These are phyloP conservation scores for Mortierella sp. DNA, from an alignment of 371 early-diverging fungal species.

Conservation along the genomic window DNA sequence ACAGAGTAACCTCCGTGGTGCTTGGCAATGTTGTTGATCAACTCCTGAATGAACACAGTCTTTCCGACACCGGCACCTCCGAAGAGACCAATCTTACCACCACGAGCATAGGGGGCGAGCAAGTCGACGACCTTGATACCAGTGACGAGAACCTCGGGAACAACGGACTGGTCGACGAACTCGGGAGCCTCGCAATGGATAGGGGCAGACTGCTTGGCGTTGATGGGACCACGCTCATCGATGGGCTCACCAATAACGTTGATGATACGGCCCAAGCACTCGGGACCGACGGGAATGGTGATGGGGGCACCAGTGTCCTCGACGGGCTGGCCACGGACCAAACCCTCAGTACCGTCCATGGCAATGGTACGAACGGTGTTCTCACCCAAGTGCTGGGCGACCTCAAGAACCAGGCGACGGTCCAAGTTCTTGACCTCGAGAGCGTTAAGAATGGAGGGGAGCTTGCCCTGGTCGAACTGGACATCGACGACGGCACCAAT, in stretches of 20 bases:
- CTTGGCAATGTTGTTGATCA: conserved; percentile 98
- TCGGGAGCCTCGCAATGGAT: conserved; percentile 96
- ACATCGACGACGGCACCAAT: conserved; percentile 99
- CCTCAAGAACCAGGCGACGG: conserved; percentile 94
- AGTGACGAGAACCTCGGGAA: conserved; percentile 96
- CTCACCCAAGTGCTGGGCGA: conserved; percentile 97
- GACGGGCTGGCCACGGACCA: conserved; percentile 96
- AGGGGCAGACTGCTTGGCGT: conserved; percentile 85
- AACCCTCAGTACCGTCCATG: conserved; percentile 96
- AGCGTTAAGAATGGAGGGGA: conserved; percentile 97
- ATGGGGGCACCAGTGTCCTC: conserved; percentile 96
- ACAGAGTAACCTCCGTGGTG: conserved; percentile 99
- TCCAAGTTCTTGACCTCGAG: conserved; percentile 92
- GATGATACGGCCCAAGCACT: conserved; percentile 97
- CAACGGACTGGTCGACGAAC: conserved; percentile 96
- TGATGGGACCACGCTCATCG: conserved; percentile 98
- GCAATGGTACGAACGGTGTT: conserved; percentile 99
- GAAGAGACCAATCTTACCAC: conserved; percentile 99
- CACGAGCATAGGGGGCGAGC: conserved; percentile 97
- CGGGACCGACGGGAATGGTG: conserved; percentile 94
- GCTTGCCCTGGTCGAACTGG: conserved; percentile 92
- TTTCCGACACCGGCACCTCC: conserved; percentile 99
- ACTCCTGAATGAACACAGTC: conserved; percentile 98
- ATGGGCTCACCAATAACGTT: conserved; percentile 99
- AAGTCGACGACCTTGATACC: conserved; percentile 99